These are phyloP conservation scores for Phytopythium sindhum DNA, from an alignment of 352 stramenopile species.

Conservation along the genomic window DNA sequence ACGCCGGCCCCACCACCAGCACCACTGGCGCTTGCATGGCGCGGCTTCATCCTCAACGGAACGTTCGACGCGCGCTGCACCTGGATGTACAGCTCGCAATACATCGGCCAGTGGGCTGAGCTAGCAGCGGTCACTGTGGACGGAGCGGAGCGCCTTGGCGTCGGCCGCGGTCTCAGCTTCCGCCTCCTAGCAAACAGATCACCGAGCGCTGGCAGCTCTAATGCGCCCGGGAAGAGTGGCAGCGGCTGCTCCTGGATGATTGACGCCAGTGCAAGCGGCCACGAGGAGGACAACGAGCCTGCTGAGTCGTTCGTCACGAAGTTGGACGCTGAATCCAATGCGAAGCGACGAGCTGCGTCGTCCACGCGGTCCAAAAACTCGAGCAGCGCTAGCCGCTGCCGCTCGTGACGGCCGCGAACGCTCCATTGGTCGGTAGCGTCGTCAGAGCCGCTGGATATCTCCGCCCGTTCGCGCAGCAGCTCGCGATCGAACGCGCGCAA, in stretches of 20 bases:
- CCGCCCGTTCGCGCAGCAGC: constrained; percentile 40
- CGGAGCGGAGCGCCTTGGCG: constrained; percentile 7
- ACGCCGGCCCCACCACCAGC: neutral
- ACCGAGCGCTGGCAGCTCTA: constrained; percentile 61
- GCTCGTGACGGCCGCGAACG: constrained; percentile 42
- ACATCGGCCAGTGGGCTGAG: constrained; percentile 49
- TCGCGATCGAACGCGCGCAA: constrained; percentile 52
- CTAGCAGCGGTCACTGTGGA: constrained; percentile 7
- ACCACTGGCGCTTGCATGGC: neutral
- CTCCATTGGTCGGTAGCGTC: constrained; percentile 25
- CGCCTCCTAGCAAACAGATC: constrained; percentile 51
- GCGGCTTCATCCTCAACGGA: constrained; percentile 43
- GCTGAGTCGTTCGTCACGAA: neutral
- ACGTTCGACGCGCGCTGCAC: constrained; percentile 78
- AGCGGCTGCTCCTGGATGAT: constrained; percentile 86
- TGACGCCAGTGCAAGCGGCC: constrained; percentile 30
- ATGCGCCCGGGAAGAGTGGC: constrained; percentile 62
- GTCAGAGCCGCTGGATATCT: constrained; percentile 14
- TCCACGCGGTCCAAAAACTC: constrained; percentile 64
- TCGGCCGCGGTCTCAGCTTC: constrained; percentile 41
- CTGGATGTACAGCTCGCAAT: constrained; percentile 82
- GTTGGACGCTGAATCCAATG: constrained; percentile 4
- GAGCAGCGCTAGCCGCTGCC: constrained; percentile 47
- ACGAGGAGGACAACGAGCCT: too few species aligned
- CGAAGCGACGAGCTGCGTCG: constrained; percentile 17